These are phyloP conservation scores for Globisporangium apiculatum DNA, from an alignment of 352 stramenopile genomes.

Conservation along the genomic window DNA sequence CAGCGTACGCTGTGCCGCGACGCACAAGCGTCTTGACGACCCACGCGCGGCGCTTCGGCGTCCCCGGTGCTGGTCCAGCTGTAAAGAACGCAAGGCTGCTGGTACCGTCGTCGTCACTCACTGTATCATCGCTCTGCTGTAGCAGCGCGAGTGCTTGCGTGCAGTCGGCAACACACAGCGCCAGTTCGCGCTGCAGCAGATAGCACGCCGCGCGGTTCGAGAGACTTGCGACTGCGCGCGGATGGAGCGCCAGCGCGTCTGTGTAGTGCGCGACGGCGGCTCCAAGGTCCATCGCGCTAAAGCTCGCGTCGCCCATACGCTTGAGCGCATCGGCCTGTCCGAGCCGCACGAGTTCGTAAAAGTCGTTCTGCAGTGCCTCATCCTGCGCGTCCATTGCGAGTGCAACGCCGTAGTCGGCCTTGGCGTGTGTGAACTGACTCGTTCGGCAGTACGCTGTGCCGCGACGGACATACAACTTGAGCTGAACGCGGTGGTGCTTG, in stretches of 20 bases:
- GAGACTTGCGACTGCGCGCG: constrained; percentile 57
- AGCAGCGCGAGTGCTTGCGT: constrained; percentile 43
- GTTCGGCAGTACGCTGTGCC: constrained; percentile 62
- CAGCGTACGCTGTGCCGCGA: constrained; percentile 42
- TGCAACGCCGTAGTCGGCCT: constrained; percentile 75
- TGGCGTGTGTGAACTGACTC: constrained; percentile 50
- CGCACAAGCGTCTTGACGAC: constrained; percentile 74
- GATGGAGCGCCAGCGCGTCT: constrained; percentile 46
- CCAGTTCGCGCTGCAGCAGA: constrained; percentile 36
- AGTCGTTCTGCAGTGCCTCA: constrained; percentile 53
- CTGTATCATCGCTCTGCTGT: constrained; percentile 22
- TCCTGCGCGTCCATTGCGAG: constrained; percentile 77
- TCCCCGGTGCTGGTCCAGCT: constrained; percentile 39
- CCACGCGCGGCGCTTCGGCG: constrained; percentile 50
- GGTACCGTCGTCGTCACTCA: constrained; percentile 1
- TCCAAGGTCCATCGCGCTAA: constrained; percentile 28
- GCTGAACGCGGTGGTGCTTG: constrained; percentile 56
- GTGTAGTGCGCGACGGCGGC: constrained; percentile 47
- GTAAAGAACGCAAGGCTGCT: constrained; percentile 50
- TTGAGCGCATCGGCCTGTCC: constrained; percentile 55
- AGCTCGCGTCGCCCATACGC: constrained; percentile 33
- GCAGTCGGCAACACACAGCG: constrained; percentile 58
- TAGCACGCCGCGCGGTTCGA: constrained; percentile 74
- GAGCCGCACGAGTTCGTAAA: constrained; percentile 47
- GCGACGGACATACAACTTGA: constrained; percentile 68